phyloP scores from a whole-genome alignment of 176 grass and related monocot genomes.

The Oropetium thomaeum region DNA sequence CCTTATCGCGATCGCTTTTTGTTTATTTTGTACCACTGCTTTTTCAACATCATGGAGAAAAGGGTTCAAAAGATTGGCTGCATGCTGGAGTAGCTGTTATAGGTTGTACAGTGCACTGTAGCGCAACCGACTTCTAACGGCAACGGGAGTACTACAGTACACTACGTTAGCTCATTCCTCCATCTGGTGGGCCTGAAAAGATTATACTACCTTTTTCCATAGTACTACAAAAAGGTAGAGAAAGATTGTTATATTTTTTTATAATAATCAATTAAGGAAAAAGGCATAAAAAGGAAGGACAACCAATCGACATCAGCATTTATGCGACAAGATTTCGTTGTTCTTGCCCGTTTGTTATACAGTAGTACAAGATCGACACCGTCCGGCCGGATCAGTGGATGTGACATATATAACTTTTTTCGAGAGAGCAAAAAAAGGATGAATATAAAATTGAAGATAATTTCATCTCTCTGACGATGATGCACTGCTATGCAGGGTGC shows the following conservation, averaged over 20 bases:
- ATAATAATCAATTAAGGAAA: no score
- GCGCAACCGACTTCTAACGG: not conserved
- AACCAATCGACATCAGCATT: not conserved
- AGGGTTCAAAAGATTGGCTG: no score
- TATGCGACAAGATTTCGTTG: not conserved
- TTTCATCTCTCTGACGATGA: no score
- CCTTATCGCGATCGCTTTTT: not conserved
- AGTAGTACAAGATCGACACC: no score
- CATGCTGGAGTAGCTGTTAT: no score
- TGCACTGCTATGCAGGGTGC: conserved; percentile 34
- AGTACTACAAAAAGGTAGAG: no score
- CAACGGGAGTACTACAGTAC: no score
- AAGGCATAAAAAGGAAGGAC: not conserved
- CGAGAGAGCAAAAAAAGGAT: not conserved
- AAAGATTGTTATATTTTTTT: no score
- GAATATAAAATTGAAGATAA: no score
- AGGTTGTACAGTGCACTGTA: not conserved
- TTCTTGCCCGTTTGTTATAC: not conserved
- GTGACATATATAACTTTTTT: not conserved
- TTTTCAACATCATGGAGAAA: not conserved
- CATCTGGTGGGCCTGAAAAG: no score
- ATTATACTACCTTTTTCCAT: not conserved
- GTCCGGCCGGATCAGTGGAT: not conserved
- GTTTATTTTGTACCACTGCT: not conserved
- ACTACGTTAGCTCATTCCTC: no score